Evolutionary conservation across 225 moss, liverwort and hornwort species (phyloP), one percentile per base, ranked within the genome.

Genomic region (Antitrichia curtipendula): DNA sequence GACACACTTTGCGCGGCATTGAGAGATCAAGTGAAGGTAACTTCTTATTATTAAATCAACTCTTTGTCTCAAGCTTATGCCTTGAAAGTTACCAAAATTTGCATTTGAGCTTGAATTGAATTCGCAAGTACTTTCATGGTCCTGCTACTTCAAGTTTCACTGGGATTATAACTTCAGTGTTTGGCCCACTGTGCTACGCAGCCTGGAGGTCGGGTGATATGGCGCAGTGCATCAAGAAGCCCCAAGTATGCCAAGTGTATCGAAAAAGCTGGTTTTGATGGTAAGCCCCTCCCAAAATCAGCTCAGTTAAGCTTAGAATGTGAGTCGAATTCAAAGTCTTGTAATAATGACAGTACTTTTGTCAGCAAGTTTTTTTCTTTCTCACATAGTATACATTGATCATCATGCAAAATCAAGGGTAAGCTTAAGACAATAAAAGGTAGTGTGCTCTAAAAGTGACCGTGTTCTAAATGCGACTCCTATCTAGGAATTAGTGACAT

Each of bases 191-290:
- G 34, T 89, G 19, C 22, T 62, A 11, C 10, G 78, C 90, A 99
- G 98, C 95, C 99, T 85, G 97, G 97, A 79, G 99, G 99, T 24
- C 94, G 99, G 64, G 99, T 99, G 66, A 99, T 99, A 66, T 99
- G 99, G 99, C 96, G 99, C 57, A 99, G 99, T 88, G 99, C 99
- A 34, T 99, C 99, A 47, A 89, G 97, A 43, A 92, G 95, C 81
- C 99, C 99, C 59, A 94, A 88, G 79, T 99, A 99, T 71, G 97
- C 99, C 21, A 84, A 91, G 71, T 95, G 94, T 49, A 99, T 99
- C 49, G 96, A 96, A 84, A 88, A 91, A 9, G 93, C 97, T 27
- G 99, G 99, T 29, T 99, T 99, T 87, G 88, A 96, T 87, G 98
- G 98, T 98, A 85, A 88, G 84, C 7, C 58, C 16, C 54, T 16